Evolutionary conservation across 305 asterid genomes (phyloP).

Genomic region (Solanum aculeatissimum): DNA sequence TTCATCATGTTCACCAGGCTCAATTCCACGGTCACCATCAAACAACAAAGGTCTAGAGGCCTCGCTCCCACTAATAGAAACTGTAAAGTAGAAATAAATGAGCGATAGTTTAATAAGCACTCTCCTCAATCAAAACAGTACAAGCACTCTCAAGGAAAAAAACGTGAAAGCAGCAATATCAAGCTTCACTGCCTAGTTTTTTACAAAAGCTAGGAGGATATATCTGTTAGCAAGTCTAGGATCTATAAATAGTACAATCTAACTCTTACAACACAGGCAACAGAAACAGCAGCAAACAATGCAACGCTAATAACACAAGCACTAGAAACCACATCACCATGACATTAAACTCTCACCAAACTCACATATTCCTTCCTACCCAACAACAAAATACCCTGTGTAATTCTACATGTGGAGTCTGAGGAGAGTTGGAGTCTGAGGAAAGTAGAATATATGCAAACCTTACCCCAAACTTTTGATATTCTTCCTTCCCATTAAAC

Average conservation of each 20-base stretch:
- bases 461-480: not conserved
- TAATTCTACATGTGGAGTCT: not conserved
- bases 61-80: constrained; percentile 12
- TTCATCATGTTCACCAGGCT: not conserved
- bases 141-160: not conserved
- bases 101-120: not conserved
- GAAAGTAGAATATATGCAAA: not conserved
- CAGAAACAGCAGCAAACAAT: not conserved
- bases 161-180: not conserved
- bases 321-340: not conserved
- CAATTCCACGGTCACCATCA: constrained; percentile 4
- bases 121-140: not conserved
- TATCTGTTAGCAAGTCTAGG: not conserved
- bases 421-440: not conserved
- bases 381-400: not conserved
- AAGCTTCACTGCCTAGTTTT: not conserved
- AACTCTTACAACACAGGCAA: not conserved
- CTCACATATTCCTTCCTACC: not conserved
- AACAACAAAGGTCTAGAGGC: constrained; percentile 9
- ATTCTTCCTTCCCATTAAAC: not conserved
- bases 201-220: not conserved
- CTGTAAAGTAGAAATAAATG: not conserved
- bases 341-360: not conserved
- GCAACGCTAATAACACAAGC: not conserved
- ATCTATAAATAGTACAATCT: not conserved